A percentile compares a stretch with the other conserved stretches of the same genome.
Evolutionary conservation across 2,329 filamentous ascomycete species (phyloP).

Genomic region (Fusarium anthophilum): DNA sequence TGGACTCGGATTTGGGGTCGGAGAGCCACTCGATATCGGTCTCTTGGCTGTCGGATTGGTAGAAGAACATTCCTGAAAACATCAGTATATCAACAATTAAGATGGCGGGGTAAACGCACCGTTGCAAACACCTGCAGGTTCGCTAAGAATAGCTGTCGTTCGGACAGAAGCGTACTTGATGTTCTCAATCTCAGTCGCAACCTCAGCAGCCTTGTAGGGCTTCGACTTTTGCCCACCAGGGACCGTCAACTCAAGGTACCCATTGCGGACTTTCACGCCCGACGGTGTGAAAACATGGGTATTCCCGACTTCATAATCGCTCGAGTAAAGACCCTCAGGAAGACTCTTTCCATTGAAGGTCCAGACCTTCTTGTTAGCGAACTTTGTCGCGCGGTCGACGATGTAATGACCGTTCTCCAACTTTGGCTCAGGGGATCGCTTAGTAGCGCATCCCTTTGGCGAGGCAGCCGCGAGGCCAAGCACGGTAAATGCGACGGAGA

Average conservation of each 20-base stretch:
- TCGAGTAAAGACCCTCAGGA: conserved; percentile 36
- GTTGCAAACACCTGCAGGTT: conserved; percentile 45
- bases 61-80: conserved; percentile 44
- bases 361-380: conserved; percentile 37
- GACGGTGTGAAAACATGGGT: conserved; percentile 15
- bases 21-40: conserved; percentile 48
- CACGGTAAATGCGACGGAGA: conserved; percentile 19
- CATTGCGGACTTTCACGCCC: conserved; percentile 38
- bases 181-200: conserved; percentile 39
- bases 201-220: conserved; percentile 40
- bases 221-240: conserved; percentile 38
- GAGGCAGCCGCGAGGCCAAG: conserved; percentile 21
- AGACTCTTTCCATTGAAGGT: conserved; percentile 36
- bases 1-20: conserved; percentile 40
- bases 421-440: conserved; percentile 31
- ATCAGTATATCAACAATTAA: neutral
- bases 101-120: conserved; percentile 4
- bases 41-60: conserved; percentile 42
- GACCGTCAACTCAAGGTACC: conserved; percentile 44
- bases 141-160: conserved; percentile 43
- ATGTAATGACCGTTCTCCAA: conserved; percentile 37
- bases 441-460: neutral
- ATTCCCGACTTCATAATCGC: conserved; percentile 30
- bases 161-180: conserved; percentile 45
- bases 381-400: conserved; percentile 25